A percentile compares a stretch with the other conserved stretches of the same genome.
Evolutionary conservation across 2,329 filamentous ascomycete genomes (phyloP).

Genomic region (Aspergillus clavatus): DNA sequence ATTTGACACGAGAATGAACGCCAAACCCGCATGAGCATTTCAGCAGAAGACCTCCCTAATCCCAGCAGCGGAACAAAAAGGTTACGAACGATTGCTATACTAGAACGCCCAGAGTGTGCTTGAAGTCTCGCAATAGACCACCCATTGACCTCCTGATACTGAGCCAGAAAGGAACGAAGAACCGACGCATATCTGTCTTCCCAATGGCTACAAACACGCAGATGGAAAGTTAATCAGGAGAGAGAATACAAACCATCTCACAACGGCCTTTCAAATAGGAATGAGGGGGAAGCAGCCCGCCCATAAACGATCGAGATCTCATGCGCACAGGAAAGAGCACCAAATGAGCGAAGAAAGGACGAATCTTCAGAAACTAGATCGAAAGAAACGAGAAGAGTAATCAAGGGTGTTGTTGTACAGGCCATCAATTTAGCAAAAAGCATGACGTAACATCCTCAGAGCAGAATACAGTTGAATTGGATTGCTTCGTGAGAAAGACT

Average conservation of each 20-base stretch:
- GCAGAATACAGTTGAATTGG: constrained; percentile 36
- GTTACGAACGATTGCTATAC: constrained; percentile 11
- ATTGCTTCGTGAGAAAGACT: constrained; percentile 31
- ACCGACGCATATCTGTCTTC: constrained; percentile 10
- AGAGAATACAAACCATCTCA: constrained; percentile 2
- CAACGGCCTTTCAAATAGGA: background rate
- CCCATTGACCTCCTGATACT: constrained; percentile 5
- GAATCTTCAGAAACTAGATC: constrained; percentile 16
- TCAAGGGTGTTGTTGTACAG: constrained; percentile 36
- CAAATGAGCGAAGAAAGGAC: constrained; percentile 12
- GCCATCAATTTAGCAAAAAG: constrained; percentile 30
- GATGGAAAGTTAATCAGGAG: constrained; percentile 9
- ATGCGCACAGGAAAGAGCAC: constrained; percentile 7
- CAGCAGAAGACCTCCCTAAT: constrained; percentile 3
- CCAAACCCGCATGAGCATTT: constrained; percentile 6
- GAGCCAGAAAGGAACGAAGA: constrained; percentile 9
- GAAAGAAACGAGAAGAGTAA: constrained; percentile 18
- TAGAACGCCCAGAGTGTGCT: constrained; percentile 10
- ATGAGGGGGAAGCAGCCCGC: constrained; percentile 2
- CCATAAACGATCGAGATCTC: constrained; percentile 10
- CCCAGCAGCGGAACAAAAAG: constrained; percentile 4
- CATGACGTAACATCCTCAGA: constrained; percentile 31
- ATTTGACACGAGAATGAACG: constrained; percentile 11
- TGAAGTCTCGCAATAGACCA: constrained; percentile 6
- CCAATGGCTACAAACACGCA: constrained; percentile 21